phyloP scores from a whole-genome alignment of 805 yeast genomes.

The Ogataea paraovalis region DNA sequence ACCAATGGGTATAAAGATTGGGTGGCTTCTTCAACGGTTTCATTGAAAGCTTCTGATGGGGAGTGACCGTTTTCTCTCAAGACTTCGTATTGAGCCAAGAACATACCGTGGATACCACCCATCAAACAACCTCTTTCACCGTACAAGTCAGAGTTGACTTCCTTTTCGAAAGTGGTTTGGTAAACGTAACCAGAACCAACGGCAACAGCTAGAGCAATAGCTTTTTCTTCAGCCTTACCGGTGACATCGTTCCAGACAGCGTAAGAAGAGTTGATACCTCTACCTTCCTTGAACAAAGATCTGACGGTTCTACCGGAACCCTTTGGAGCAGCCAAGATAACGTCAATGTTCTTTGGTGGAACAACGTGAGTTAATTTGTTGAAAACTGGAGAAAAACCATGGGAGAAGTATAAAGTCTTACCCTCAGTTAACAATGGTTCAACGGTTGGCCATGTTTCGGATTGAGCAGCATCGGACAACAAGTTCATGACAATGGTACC shows the following conservation, averaged over 20 bases:
- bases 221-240: slow-evolving; percentile 99
- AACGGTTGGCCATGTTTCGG: slow-evolving; percentile 90
- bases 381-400: slow-evolving; percentile 99
- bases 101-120: slow-evolving; percentile 99
- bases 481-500: slow-evolving; percentile 98
- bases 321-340: slow-evolving; percentile 98
- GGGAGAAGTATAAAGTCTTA: slow-evolving; percentile 97
- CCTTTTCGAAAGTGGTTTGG: slow-evolving; percentile 99
- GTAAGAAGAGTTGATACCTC: slow-evolving; percentile 99
- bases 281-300: slow-evolving; percentile 98
- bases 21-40: slow-evolving; percentile 99
- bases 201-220: slow-evolving; percentile 97
- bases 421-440: slow-evolving; percentile 93
- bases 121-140: slow-evolving; percentile 99
- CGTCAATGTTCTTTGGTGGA: slow-evolving; percentile 92
- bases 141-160: slow-evolving; percentile 97
- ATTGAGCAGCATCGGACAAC: slow-evolving; percentile 98
- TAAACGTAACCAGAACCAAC: slow-evolving; percentile 99
- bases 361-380: slow-evolving; percentile 95
- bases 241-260: slow-evolving; percentile 99
- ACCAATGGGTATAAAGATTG: slow-evolving; percentile 98
- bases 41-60: slow-evolving; percentile 99
- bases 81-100: slow-evolving; percentile 99
- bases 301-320: slow-evolving; percentile 99
- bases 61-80: slow-evolving; percentile 99